A percentile compares a stretch with the other conserved stretches of the same genome.
These are phyloP conservation scores for Casaregolazyma lundiana DNA, from an alignment of 1,139 yeast species.

Conservation along the genomic window DNA sequence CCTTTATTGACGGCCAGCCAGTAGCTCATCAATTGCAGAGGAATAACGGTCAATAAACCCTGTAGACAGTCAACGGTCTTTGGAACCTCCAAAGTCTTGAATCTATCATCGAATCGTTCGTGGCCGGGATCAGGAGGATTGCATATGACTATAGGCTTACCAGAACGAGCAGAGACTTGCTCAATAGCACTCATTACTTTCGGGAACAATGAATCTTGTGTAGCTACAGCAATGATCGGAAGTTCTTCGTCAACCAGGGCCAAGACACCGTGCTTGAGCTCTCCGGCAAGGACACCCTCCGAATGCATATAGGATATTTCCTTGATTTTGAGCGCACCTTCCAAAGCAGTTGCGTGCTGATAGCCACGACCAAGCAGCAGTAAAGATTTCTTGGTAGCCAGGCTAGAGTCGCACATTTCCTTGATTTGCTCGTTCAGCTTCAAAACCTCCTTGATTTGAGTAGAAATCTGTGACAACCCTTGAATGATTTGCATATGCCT, in stretches of 20 bases:
- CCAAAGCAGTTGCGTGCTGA: constrained; percentile 95
- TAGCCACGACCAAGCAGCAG: constrained; percentile 94
- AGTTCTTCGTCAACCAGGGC: constrained; percentile 92
- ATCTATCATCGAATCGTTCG: constrained; percentile 33
- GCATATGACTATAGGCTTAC: constrained; percentile 91
- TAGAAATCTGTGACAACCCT: constrained; percentile 80
- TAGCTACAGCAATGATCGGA: constrained; percentile 94
- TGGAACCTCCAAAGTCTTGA: constrained; percentile 74
- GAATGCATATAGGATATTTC: constrained; percentile 99
- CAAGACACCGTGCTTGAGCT: constrained; percentile 95
- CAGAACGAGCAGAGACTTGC: constrained; percentile 96
- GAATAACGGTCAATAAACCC: constrained; percentile 91
- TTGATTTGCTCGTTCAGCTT: constrained; percentile 70
- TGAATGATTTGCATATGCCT: constrained; percentile 85
- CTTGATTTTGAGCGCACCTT: constrained; percentile 96
- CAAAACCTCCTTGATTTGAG: constrained; percentile 76
- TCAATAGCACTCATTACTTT: constrained; percentile 94
- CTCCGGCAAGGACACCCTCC: constrained; percentile 99
- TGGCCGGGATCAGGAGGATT: constrained; percentile 67
- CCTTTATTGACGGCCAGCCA: constrained; percentile 97
- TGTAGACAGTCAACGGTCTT: constrained; percentile 95
- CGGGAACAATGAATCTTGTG: constrained; percentile 96
- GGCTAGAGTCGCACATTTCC: constrained; percentile 62
- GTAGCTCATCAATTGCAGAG: constrained; percentile 93
- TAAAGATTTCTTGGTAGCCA: constrained; percentile 80